Evolutionary conservation across 805 yeast species (phyloP).

Genomic region (Saturnispora mendoncae): DNA sequence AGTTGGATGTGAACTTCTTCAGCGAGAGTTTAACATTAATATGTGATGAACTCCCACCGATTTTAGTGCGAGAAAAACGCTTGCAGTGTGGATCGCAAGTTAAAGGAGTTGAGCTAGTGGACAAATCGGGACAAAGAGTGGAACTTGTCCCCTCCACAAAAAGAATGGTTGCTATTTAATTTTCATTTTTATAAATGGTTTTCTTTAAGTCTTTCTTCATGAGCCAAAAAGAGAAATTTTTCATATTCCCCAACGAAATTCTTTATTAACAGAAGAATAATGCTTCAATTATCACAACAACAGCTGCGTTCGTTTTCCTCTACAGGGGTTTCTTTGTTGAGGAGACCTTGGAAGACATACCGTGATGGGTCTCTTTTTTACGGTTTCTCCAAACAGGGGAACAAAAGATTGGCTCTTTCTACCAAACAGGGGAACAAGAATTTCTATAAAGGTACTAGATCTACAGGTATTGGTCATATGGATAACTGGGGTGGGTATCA

Average conservation of each 20-base stretch:
- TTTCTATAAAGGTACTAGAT: conserved; percentile 92
- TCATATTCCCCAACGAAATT: neutral
- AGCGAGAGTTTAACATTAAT: conserved; percentile 5
- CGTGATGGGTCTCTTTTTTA: conserved; percentile 79
- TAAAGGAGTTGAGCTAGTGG: conserved; percentile 4
- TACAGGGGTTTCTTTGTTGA: conserved; percentile 33
- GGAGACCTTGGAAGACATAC: conserved; percentile 85
- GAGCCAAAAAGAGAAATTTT: neutral
- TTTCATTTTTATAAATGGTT: neutral
- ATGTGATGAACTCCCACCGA: conserved; percentile 5
- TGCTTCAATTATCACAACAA: neutral
- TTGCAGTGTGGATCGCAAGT: conserved; percentile 5
- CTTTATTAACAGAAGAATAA: neutral
- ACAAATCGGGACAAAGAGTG: neutral
- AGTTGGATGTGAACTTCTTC: conserved; percentile 7
- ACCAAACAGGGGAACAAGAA: conserved; percentile 93
- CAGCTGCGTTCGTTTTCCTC: conserved; percentile 11
- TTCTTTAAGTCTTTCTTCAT: no score
- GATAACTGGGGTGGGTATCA: conserved; percentile 53
- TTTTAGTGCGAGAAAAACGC: neutral
- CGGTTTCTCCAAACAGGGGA: conserved; percentile 69
- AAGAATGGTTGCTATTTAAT: conserved; percentile 8
- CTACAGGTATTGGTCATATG: conserved; percentile 82
- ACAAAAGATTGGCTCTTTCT: conserved; percentile 74
- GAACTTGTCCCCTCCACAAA: conserved; percentile 2